Evolutionary conservation across 176 grass and related monocot genomes (phyloP).

Genomic region (Saccharum officinarum): DNA sequence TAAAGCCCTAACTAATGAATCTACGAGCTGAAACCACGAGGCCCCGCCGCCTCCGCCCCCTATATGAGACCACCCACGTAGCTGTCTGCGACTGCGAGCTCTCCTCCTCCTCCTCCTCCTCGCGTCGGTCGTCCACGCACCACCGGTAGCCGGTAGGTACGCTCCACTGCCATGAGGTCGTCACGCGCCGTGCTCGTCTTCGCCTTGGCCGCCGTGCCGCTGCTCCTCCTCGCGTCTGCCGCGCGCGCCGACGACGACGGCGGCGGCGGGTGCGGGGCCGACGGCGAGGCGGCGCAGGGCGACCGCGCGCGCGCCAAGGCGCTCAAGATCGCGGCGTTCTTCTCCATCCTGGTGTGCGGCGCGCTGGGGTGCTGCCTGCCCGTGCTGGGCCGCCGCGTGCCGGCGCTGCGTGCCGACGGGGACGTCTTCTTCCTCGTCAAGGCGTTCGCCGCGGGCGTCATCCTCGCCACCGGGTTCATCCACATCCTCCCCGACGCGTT

Average conservation of each 20-base stretch:
- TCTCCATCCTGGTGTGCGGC: conserved; percentile 58
- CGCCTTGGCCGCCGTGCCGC: neutral
- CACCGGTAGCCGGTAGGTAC: neutral
- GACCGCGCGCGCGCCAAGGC: conserved; percentile 12
- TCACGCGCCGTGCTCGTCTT: neutral
- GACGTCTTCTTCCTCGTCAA: conserved; percentile 60
- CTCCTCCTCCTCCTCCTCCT: neutral
- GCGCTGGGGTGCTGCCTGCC: conserved; percentile 52
- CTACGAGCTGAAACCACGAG: no score
- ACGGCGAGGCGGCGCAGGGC: neutral
- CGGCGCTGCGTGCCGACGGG: conserved; percentile 40
- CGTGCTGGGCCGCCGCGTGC: conserved; percentile 41
- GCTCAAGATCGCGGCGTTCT: conserved; percentile 56
- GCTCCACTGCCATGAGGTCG: neutral
- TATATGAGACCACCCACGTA: neutral
- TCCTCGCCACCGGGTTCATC: conserved; percentile 60
- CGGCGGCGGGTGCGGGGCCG: neutral
- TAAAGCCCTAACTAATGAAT: no score
- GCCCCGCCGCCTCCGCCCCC: no score
- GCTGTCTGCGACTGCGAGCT: conserved; percentile 3
- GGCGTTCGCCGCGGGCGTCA: conserved; percentile 65
- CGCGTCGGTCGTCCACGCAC: neutral
- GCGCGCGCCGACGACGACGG: conserved; percentile 15
- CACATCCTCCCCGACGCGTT: conserved; percentile 63
- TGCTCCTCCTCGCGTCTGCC: conserved; percentile 1